Evolutionary conservation across 306 rosid genomes (phyloP), one percentile per base, ranked within the genome.

Genomic region (Inga laurina): DNA sequence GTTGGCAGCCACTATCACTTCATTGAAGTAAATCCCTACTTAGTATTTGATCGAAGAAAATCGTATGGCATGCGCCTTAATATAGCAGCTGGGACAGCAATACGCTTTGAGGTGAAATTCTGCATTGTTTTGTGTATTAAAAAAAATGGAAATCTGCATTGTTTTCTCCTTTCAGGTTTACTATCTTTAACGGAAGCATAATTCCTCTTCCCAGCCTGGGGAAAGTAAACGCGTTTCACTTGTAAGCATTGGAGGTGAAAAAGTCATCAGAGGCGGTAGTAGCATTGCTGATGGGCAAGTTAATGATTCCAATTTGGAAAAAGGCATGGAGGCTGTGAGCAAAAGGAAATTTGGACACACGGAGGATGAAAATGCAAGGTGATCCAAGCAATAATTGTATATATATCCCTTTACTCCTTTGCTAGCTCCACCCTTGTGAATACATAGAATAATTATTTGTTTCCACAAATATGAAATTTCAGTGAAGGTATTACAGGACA

Each of bases 1-100:
- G 91, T 96, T 88, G 99, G 99, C 73, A 96, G 99, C 89, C 97
- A 96, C 89, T 94, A 94, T 83, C 94, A 92, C 92, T 96, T 96
- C 84, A 89, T 89, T 82, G 99, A 96, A 92, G 90, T 87, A 49
- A 96, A 96, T 84, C 97, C 94, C 2, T 78, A 24, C 87, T 88
- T 96, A 88, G 87, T 83, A 79, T 96, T 94, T 77, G 99, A 94
- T 91, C 88, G 97, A 86, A 77, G 79, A 87, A 92, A 86, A 87
- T 90, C 98, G 69, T 86, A 85, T 89, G 98, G 98, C 82, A 92
- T 88, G 94, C 97, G 89, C 79, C 92, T 96, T 77, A 96, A 96
- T 79, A 92, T 96, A 87, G 82, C 90, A 3, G 91, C 99, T n/a
- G 98, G 99, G 87, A 91, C 92, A 51, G 94, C 97, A 75, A 87